phyloP scores from a whole-genome alignment of 495 filamentous ascomycete genomes.

The Penicillium cataractarum region DNA sequence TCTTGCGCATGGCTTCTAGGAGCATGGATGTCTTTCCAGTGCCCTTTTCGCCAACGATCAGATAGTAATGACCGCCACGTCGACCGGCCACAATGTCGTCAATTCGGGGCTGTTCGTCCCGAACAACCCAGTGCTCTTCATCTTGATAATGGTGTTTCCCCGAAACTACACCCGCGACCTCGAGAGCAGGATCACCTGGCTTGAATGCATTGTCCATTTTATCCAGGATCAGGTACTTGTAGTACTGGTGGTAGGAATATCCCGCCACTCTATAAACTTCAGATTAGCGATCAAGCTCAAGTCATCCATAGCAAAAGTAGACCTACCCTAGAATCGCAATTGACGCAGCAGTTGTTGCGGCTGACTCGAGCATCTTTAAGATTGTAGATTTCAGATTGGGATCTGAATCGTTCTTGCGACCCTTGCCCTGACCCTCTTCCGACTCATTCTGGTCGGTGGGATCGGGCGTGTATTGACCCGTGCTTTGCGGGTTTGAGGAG shows the following conservation, averaged over 20 bases:
- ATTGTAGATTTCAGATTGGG: constrained; percentile 50
- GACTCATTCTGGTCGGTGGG: constrained; percentile 39
- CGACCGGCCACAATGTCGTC: constrained; percentile 76
- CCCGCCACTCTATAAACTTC: constrained; percentile 62
- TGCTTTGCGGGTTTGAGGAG: constrained; percentile 31
- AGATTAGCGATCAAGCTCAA: constrained; percentile 20
- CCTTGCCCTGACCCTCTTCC: constrained; percentile 32
- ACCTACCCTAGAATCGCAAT: constrained; percentile 76
- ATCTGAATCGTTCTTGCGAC: constrained; percentile 35
- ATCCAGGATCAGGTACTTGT: constrained; percentile 83
- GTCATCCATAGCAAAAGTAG: constrained; percentile 10
- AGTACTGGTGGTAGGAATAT: constrained; percentile 81
- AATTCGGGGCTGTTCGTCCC: constrained; percentile 78
- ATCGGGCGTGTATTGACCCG: constrained; percentile 32
- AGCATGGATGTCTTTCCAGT: constrained; percentile 97
- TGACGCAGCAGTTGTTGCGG: constrained; percentile 84
- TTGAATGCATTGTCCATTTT: constrained; percentile 96
- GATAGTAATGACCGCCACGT: constrained; percentile 77
- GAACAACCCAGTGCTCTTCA: constrained; percentile 78
- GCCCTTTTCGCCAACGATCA: constrained; percentile 95
- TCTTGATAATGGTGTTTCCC: constrained; percentile 53
- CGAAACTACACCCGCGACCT: constrained; percentile 75
- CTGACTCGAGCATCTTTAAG: constrained; percentile 84
- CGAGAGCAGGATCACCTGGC: constrained; percentile 88
- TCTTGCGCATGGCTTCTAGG: constrained; percentile 88